Evolutionary conservation across 1,139 yeast genomes (phyloP).

Genomic region (Casaregolazyma suthepensis): DNA sequence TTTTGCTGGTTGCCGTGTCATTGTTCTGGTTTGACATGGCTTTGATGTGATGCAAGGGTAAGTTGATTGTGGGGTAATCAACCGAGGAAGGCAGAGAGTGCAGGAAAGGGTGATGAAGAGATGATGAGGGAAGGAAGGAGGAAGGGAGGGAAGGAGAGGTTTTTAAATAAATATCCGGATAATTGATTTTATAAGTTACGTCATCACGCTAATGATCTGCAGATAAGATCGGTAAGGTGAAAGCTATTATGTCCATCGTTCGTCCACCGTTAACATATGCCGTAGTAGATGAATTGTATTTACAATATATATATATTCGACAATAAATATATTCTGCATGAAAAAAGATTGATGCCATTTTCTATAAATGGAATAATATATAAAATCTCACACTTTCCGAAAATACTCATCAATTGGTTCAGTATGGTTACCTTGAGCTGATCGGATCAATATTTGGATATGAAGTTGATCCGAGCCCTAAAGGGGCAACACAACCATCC

Average conservation of each 20-base stretch:
- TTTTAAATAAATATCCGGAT: too few species aligned
- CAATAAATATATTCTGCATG: too few species aligned
- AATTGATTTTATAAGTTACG: too few species aligned
- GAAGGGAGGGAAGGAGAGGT: too few species aligned
- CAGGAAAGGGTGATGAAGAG: background rate
- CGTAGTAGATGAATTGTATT: too few species aligned
- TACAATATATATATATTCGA: too few species aligned
- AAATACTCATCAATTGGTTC: conserved; percentile 64
- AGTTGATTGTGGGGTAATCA: background rate
- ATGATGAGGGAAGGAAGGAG: too few species aligned
- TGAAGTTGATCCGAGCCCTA: conserved; percentile 68
- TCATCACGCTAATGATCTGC: too few species aligned
- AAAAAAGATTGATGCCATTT: background rate
- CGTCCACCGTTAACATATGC: too few species aligned
- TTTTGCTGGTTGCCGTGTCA: conserved; percentile 32
- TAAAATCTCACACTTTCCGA: conserved; percentile 33
- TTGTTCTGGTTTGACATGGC: conserved; percentile 22
- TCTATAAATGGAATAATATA: too few species aligned
- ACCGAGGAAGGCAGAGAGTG: background rate
- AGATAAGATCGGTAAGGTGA: too few species aligned
- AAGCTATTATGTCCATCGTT: too few species aligned
- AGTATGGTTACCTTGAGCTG: conserved; percentile 51
- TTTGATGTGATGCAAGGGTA: background rate
- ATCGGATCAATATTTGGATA: conserved; percentile 49
- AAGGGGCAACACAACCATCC: conserved; percentile 62